Conservation (phyloP, 768 basidiomycete species). For the Candolleomyces aberdarensis region DNA sequence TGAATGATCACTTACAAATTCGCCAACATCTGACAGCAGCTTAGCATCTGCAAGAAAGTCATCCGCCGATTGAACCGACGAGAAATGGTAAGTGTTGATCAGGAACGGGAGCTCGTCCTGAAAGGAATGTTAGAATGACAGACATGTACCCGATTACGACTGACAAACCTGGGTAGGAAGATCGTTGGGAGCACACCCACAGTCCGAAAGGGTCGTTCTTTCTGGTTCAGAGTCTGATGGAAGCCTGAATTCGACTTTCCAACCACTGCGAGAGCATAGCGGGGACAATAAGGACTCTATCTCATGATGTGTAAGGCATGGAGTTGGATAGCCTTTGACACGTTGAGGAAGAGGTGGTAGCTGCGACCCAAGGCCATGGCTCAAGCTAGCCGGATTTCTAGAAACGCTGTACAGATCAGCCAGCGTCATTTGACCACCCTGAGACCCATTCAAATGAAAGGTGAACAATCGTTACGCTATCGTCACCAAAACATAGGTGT, state of each 20-base stretch:
- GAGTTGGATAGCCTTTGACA: conserved; percentile 6
- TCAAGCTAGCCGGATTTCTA: not conserved
- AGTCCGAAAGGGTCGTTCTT: not conserved
- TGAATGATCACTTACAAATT: conserved; percentile 4
- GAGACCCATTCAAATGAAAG: not conserved
- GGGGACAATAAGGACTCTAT: not conserved
- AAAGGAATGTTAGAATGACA: not conserved
- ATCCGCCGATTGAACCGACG: not conserved
- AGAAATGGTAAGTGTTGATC: conserved; percentile 1
- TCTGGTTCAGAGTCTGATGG: not conserved
- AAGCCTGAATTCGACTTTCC: not conserved
- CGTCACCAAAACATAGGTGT: not conserved
- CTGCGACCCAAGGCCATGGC: not conserved
- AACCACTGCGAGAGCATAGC: not conserved
- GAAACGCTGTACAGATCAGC: not conserved
- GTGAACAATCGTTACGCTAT: not conserved
- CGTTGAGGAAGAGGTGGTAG: conserved; percentile 4
- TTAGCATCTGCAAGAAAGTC: conserved; percentile 4
- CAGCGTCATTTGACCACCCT: not conserved
- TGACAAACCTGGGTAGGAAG: not conserved
- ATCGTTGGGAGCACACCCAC: conserved; percentile 1
- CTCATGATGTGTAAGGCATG: not conserved
- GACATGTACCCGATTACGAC: not conserved
- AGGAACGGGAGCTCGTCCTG: not conserved
- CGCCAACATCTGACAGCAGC: conserved; percentile 5